Conservation (phyloP, 768 basidiomycete genomes). For the Boletus subparvulus region DNA sequence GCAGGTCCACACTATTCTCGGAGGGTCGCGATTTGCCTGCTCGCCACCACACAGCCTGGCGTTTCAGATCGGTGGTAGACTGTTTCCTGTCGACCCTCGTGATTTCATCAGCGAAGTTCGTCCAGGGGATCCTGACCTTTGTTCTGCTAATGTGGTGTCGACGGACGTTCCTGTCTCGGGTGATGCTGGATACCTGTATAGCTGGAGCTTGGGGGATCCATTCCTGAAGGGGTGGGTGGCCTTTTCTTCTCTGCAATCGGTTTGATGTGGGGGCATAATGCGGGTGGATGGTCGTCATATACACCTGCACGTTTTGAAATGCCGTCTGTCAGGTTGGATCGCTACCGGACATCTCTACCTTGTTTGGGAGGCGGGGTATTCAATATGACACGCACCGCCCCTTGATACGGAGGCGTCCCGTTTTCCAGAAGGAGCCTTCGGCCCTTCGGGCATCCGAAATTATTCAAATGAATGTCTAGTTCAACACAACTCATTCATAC, state of each 20-base stretch:
- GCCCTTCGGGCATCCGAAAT: conserved; percentile 15
- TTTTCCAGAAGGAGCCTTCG: conserved; percentile 13
- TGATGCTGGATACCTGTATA: conserved; percentile 57
- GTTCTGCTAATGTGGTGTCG: conserved; percentile 52
- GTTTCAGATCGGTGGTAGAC: conserved; percentile 66
- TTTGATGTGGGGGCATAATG: conserved; percentile 2
- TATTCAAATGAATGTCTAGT: background rate
- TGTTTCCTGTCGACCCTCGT: conserved; percentile 74
- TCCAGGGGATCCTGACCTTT: conserved; percentile 40
- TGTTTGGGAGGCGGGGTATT: conserved; percentile 4
- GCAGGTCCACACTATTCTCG: conserved; percentile 44
- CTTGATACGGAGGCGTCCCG: background rate
- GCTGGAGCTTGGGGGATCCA: conserved; percentile 77
- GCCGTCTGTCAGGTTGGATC: background rate
- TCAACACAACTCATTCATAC: background rate
- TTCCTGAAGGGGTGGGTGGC: conserved; percentile 67
- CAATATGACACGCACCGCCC: background rate
- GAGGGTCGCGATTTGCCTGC: conserved; percentile 54
- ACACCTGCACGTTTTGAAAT: background rate
- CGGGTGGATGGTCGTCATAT: background rate
- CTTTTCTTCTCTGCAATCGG: background rate
- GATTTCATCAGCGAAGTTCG: conserved; percentile 57
- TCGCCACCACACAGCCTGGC: conserved; percentile 57
- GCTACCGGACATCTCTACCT: background rate
- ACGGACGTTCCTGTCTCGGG: conserved; percentile 63